Evolutionary conservation across 208 protist species (phyloP).

Genomic region (Leishmania tropica): DNA sequence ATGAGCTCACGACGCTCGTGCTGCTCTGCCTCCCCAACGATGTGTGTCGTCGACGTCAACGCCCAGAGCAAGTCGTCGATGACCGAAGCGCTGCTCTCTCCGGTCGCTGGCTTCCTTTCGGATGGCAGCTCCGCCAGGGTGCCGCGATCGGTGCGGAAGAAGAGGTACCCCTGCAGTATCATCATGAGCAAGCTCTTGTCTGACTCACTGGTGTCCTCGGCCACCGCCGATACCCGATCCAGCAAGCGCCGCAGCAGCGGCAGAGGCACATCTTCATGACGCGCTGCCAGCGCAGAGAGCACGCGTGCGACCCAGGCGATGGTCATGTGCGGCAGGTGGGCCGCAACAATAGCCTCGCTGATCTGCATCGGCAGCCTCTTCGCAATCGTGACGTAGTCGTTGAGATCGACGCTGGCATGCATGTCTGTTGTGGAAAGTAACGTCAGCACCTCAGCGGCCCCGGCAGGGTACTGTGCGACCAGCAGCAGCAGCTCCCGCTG

Average conservation of each 20-base stretch:
- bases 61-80: constrained; percentile 3
- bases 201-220: constrained; percentile 43
- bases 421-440: constrained; percentile 55
- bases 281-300: constrained; percentile 55
- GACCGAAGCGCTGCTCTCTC: background rate
- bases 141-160: background rate
- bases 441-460: constrained; percentile 36
- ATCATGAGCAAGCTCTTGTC: constrained; percentile 78
- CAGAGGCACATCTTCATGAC: constrained; percentile 53
- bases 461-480: constrained; percentile 47
- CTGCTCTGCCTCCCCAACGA: constrained; percentile 11
- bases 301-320: constrained; percentile 74
- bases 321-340: constrained; percentile 51
- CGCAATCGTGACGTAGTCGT: constrained; percentile 55
- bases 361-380: constrained; percentile 71
- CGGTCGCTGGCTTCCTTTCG: background rate
- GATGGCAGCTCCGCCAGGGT: background rate
- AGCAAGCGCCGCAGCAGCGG: constrained; percentile 51
- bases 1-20: constrained; percentile 33
- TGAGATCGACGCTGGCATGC: constrained; percentile 55
- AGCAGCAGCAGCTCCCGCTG: constrained; percentile 67
- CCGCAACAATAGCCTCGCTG: constrained; percentile 45
- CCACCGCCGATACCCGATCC: constrained; percentile 37
- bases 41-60: background rate
- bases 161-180: constrained; percentile 69